phyloP scores from a whole-genome alignment of 2,329 filamentous ascomycete species.

The Cladorrhinum sp. region DNA sequence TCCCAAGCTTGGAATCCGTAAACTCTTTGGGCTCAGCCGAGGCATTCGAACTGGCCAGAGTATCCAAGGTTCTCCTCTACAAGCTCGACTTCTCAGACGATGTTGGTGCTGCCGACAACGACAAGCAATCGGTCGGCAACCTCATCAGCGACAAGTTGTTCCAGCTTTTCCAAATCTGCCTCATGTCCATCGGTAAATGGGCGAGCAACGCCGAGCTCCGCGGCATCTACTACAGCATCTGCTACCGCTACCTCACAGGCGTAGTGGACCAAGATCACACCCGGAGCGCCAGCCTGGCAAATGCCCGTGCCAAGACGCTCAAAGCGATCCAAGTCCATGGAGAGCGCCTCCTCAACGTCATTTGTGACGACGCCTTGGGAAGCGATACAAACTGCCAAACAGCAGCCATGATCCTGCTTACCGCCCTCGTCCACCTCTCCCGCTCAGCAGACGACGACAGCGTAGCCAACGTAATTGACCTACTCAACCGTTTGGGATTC shows the following conservation, averaged over 20 bases:
- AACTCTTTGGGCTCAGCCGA: constrained; percentile 66
- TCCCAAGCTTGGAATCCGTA: constrained; percentile 81
- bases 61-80: constrained; percentile 71
- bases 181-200: constrained; percentile 74
- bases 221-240: constrained; percentile 86
- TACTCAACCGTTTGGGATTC: constrained; percentile 83
- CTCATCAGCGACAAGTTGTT: constrained; percentile 85
- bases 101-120: constrained; percentile 37
- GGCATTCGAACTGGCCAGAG: constrained; percentile 70
- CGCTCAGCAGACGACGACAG: constrained; percentile 70
- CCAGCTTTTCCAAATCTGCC: constrained; percentile 83
- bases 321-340: constrained; percentile 68
- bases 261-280: constrained; percentile 50
- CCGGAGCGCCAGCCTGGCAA: constrained; percentile 35
- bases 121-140: constrained; percentile 31
- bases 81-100: constrained; percentile 59
- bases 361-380: constrained; percentile 90
- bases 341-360: constrained; percentile 74
- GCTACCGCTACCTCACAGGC: constrained; percentile 77
- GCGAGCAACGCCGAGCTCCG: constrained; percentile 69
- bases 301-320: constrained; percentile 60
- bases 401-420: constrained; percentile 80
- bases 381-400: constrained; percentile 80
- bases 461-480: constrained; percentile 70
- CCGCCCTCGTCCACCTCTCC: constrained; percentile 71